These are phyloP conservation scores for Mycena latifolia DNA, from an alignment of 768 basidiomycete species.

Conservation along the genomic window DNA sequence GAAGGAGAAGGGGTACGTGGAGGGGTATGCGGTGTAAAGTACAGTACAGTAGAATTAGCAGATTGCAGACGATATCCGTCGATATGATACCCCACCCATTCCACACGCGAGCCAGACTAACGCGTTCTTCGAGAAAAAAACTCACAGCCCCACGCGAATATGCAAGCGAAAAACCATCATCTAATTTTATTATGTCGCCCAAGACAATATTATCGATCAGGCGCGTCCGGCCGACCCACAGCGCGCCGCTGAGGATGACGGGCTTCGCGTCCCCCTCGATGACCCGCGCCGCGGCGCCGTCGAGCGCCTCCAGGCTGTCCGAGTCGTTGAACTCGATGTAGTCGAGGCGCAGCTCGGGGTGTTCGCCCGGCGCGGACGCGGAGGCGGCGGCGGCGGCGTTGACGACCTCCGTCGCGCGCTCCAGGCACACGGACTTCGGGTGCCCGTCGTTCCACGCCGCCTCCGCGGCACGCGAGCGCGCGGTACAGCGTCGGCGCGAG, in stretches of 20 bases:
- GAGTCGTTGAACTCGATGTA: slow-evolving; percentile 93
- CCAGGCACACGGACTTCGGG: slow-evolving; percentile 64
- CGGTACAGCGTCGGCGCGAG: slow-evolving; percentile 77
- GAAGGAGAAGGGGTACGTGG: no score
- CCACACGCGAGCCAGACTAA: no score
- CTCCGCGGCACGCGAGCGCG: slow-evolving; percentile 73
- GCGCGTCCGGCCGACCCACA: slow-evolving; percentile 89
- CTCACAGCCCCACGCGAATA: no score
- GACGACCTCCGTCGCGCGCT: slow-evolving; percentile 57
- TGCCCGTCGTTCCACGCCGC: slow-evolving; percentile 64
- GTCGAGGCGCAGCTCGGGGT: slow-evolving; percentile 75
- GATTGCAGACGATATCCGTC: no score
- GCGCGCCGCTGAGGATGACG: slow-evolving; percentile 86
- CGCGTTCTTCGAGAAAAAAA: no score
- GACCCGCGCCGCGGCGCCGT: slow-evolving; percentile 39
- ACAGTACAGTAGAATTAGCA: no score
- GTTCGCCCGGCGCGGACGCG: slow-evolving; percentile 36
- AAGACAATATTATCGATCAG: slow-evolving; percentile 94
- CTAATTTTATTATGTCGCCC: slow-evolving; percentile 59
- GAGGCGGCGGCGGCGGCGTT: slow-evolving; percentile 47
- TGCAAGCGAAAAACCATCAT: neutral
- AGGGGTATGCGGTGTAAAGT: no score
- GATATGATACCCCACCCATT: no score
- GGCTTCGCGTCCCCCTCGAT: slow-evolving; percentile 45
- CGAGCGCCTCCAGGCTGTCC: slow-evolving; percentile 76